Percentiles rank a stretch among this genome's conserved stretches.
Conservation (phyloP, 2,329 filamentous ascomycete genomes). For the Arthrobotrys pseudoclavata region DNA sequence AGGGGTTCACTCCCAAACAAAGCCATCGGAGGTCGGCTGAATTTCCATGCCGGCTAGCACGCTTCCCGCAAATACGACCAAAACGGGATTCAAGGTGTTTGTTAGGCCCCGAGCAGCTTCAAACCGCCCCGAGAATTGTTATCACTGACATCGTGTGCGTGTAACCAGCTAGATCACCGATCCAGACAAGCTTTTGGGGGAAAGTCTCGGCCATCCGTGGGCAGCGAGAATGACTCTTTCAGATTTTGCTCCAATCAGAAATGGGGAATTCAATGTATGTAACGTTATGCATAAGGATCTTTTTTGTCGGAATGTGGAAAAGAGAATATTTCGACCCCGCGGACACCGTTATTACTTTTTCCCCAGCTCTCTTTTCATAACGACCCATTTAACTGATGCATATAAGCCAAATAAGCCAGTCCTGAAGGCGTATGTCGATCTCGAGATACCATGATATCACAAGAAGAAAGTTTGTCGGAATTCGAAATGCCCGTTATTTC, state of each 20-base stretch:
- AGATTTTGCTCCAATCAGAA: conserved; percentile 20
- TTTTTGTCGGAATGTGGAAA: conserved; percentile 10
- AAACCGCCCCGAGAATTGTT: background rate
- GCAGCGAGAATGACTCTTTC: conserved; percentile 36
- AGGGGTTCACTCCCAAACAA: conserved; percentile 29
- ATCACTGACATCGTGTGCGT: background rate
- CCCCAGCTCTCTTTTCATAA: background rate
- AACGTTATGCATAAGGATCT: conserved; percentile 21
- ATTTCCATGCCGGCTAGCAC: conserved; percentile 25
- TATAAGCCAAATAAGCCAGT: conserved; percentile 5
- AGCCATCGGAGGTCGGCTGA: conserved; percentile 41
- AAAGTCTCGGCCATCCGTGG: conserved; percentile 40
- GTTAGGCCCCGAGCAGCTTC: conserved; percentile 18
- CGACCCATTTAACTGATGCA: conserved; percentile 19
- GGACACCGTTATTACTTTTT: conserved; percentile 36
- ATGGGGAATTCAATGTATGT: background rate
- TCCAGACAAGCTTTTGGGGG: conserved; percentile 40
- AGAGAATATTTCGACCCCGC: conserved; percentile 20
- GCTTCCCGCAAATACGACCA: conserved; percentile 32
- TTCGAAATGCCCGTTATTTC: background rate
- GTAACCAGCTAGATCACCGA: background rate
- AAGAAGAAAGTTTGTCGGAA: background rate
- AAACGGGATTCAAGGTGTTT: background rate
- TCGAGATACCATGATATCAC: background rate
- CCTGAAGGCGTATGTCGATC: background rate